Base-by-base conservation (phyloP, 139 green algal species). In the Tetradesmus lagerheimii region DNA sequence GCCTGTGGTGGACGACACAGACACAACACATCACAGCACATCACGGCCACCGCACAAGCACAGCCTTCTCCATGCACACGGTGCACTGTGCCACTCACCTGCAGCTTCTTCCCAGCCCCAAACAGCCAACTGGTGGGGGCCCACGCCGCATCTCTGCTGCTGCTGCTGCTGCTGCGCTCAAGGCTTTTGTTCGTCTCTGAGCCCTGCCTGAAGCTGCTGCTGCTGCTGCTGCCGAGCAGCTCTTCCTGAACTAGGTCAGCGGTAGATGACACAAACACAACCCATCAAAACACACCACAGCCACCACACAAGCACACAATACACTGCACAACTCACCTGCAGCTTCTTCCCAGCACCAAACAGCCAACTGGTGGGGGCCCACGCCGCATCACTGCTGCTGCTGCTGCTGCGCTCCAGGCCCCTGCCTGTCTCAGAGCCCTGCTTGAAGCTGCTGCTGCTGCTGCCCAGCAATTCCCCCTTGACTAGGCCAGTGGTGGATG, bases 301-400 rank as follows among this genome's bases (percentile, higher is more conserved):
- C n/a, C n/a, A n/a, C n/a, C n/a, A n/a, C n/a, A n/a, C n/a, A n/a
- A n/a, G n/a, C n/a, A 50, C 43, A 14, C 43, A 50, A 50, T 8
- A 50, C 5, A 50, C n/a, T 50, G 43, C 43, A 64, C 18, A 25
- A 64, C 50, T 37, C 38, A 39, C 16, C 57, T 85, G 79, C 79
- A 71, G 43, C 29, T 67, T 18, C 62, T 88, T 88, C 8, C 83
- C 71, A 14, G 57, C 83, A 53, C 83, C 57, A 57, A 88, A 88
- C 25, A 75, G 83, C 53, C 83, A 79, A 5, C 45, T 50, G 29
- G 45, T 75, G 29, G 81, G 45, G 6, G 81, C 45, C 27, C 25
- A 34, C 29, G 35, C 4, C 6, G 76, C 4, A 16, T 35, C 66
- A 11, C 66, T 76, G 66, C 27, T 76, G 66, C 66, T 35, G 66